Conservation (phyloP, 2,329 filamentous ascomycete species). For the Chaetomiaceae sp. region DNA sequence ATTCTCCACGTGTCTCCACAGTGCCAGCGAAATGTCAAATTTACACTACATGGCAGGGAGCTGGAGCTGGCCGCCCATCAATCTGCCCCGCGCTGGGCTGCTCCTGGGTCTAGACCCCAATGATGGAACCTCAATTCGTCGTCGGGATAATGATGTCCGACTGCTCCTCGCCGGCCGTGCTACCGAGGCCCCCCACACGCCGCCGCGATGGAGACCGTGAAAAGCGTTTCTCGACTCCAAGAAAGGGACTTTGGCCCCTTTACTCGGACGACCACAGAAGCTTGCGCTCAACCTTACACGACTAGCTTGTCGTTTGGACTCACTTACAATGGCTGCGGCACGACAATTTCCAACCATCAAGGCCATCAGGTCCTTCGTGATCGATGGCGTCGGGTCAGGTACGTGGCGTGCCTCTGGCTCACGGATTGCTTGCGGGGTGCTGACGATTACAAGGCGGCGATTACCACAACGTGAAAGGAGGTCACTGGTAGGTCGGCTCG, state of each 20-base stretch:
- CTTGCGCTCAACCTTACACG: neutral
- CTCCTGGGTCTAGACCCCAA: neutral
- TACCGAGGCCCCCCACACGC: neutral
- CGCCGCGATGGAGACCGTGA: no score
- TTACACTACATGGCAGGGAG: no score
- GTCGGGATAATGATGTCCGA: slow-evolving; percentile 24
- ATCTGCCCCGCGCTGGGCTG: no score
- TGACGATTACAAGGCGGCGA: slow-evolving; percentile 55
- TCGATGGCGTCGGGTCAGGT: slow-evolving; percentile 54
- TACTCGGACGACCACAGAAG: no score
- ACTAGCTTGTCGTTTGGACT: no score
- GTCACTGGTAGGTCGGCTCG: slow-evolving; percentile 61
- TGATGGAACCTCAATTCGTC: slow-evolving; percentile 4
- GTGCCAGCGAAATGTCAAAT: no score
- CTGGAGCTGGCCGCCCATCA: no score
- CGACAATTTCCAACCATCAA: slow-evolving; percentile 68
- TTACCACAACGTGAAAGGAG: slow-evolving; percentile 85
- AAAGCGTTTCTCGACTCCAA: no score
- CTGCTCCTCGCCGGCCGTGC: slow-evolving; percentile 6
- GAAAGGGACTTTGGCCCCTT: no score
- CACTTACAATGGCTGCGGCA: slow-evolving; percentile 42
- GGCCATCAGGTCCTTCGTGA: slow-evolving; percentile 65
- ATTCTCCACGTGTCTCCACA: no score
- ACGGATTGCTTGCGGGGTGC: neutral
- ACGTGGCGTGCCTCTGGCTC: slow-evolving; percentile 27